phyloP scores from a whole-genome alignment of 192 early-diverging fungal genomes.

The Glomus cerebriforme region DNA sequence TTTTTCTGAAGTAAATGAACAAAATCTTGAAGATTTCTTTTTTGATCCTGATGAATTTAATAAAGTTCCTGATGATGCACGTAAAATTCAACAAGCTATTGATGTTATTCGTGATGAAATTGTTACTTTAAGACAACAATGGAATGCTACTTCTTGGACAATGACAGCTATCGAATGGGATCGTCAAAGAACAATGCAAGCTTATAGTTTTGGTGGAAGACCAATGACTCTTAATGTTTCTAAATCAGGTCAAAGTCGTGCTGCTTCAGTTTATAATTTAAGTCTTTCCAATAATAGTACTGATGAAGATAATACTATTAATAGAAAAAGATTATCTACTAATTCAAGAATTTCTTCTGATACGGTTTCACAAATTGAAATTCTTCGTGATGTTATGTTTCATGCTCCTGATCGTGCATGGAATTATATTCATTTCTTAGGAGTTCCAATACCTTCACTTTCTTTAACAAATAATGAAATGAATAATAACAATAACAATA shows the following conservation, averaged over 20 bases:
- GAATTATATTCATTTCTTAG: constrained; percentile 25
- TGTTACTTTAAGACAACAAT: constrained; percentile 24
- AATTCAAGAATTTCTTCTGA: neutral
- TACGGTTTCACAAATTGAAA: constrained; percentile 27
- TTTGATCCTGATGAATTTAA: constrained; percentile 29
- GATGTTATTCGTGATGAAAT: constrained; percentile 31
- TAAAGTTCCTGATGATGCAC: constrained; percentile 26
- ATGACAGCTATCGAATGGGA: constrained; percentile 36
- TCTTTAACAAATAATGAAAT: neutral
- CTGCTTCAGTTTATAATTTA: constrained; percentile 18
- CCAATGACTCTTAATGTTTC: constrained; percentile 12
- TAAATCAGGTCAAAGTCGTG: constrained; percentile 4
- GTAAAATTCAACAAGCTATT: constrained; percentile 17
- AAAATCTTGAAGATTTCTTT: constrained; percentile 32
- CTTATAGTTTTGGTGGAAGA: constrained; percentile 31
- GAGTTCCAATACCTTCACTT: neutral
- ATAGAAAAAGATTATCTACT: neutral
- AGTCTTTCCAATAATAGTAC: constrained; percentile 3
- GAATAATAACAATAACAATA: neutral
- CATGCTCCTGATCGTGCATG: constrained; percentile 32
- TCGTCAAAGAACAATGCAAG: constrained; percentile 34
- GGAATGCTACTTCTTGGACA: constrained; percentile 31
- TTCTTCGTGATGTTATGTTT: constrained; percentile 9
- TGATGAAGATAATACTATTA: neutral
- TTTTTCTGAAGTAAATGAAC: constrained; percentile 27